Conservation (phyloP, 176 grass and related monocot species). For the Miscanthus lutarioriparius region DNA sequence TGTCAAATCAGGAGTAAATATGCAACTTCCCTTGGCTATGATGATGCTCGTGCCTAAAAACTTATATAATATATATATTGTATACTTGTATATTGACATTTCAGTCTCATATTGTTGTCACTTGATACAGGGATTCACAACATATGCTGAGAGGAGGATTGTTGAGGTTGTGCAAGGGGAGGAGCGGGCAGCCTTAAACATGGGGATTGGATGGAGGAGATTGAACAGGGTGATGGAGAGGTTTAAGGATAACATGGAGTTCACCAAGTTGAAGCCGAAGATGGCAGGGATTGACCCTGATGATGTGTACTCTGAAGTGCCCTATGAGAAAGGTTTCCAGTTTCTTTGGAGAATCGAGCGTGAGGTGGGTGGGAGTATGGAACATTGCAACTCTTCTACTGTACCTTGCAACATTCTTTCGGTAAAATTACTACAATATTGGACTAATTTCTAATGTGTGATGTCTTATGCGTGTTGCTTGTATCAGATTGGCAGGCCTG, state of each 20-base stretch:
- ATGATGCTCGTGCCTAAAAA: background rate
- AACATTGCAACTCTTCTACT: background rate
- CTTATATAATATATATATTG: background rate
- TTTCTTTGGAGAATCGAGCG: constrained; percentile 97
- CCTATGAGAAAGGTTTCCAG: constrained; percentile 97
- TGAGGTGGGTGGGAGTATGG: constrained; percentile 42
- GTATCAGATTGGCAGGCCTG: constrained; percentile 74
- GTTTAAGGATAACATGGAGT: constrained; percentile 96
- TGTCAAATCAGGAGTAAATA: background rate
- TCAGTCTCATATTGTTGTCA: background rate
- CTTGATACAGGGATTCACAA: constrained; percentile 77
- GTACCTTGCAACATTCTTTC: constrained; percentile 13
- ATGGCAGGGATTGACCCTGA: constrained; percentile 88
- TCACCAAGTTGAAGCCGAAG: constrained; percentile 89
- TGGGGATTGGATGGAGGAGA: constrained; percentile 82
- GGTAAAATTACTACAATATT: background rate
- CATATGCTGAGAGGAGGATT: constrained; percentile 94
- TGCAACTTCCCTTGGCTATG: background rate
- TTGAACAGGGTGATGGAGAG: constrained; percentile 83
- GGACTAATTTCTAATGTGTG: background rate
- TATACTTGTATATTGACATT: background rate
- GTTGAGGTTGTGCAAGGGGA: constrained; percentile 92
- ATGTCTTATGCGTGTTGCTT: constrained; percentile 25
- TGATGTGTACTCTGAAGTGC: constrained; percentile 83
- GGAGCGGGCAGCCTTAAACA: constrained; percentile 76